Conservation (phyloP, 768 basidiomycete genomes). For the Galerina sulciceps region DNA sequence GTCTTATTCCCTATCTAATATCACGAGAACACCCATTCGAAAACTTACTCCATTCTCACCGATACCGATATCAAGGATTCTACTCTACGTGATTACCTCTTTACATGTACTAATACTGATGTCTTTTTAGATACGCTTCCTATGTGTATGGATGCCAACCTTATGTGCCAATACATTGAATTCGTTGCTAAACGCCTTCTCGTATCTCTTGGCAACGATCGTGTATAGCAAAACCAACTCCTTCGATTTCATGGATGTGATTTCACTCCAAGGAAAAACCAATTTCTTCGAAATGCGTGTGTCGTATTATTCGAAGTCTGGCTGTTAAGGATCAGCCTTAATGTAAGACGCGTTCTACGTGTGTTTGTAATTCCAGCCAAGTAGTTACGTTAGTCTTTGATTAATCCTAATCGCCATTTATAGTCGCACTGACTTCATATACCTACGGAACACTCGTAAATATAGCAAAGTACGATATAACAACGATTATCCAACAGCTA, state of each 20-base stretch:
- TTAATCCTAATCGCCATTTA: too few relatives aligned
- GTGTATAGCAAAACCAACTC: slow-evolving; percentile 84
- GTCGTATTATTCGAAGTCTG: slow-evolving; percentile 79
- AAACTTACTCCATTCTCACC: slow-evolving; percentile 96
- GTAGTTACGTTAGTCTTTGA: too few relatives aligned
- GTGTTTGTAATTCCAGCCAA: too few relatives aligned
- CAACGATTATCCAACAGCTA: too few relatives aligned
- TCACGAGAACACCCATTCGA: slow-evolving; percentile 94
- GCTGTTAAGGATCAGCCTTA: too few relatives aligned
- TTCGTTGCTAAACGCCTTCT: slow-evolving; percentile 93
- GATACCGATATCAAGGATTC: slow-evolving; percentile 94
- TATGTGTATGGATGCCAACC: slow-evolving; percentile 83
- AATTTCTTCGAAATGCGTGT: slow-evolving; percentile 98
- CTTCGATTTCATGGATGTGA: slow-evolving; percentile 95
- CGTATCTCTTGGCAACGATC: slow-evolving; percentile 87
- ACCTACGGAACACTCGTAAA: too few relatives aligned
- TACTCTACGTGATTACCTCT: slow-evolving; percentile 76
- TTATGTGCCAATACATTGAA: slow-evolving; percentile 95
- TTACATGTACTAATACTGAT: slow-evolving; percentile 50
- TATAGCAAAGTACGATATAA: too few relatives aligned
- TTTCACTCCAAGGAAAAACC: slow-evolving; percentile 94
- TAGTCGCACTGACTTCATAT: too few relatives aligned
- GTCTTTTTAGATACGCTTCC: slow-evolving; percentile 77
- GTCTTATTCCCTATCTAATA: slow-evolving; percentile 96
- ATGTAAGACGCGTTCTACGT: too few relatives aligned